Conservation (phyloP, 768 basidiomycete genomes). For the Auricularia cornea region DNA sequence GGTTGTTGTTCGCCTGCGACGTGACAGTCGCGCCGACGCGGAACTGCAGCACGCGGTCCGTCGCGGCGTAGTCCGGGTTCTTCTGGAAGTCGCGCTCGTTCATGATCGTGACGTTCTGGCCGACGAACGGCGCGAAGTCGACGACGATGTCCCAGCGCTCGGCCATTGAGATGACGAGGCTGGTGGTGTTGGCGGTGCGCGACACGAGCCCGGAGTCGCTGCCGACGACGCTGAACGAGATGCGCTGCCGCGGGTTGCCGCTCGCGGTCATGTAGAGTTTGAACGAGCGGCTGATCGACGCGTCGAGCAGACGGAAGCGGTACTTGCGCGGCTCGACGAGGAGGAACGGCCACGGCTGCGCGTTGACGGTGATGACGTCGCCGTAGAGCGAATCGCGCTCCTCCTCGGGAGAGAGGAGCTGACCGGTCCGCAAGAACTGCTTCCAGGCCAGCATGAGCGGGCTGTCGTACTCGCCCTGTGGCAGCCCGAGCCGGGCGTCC, state of each 20-base stretch:
- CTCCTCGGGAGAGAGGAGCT: background rate
- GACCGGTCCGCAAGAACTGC: background rate
- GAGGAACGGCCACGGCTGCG: slow-evolving; percentile 1
- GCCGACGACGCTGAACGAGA: background rate
- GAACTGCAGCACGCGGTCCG: background rate
- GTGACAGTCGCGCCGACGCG: background rate
- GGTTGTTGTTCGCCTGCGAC: background rate
- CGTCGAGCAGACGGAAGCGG: slow-evolving; percentile 1
- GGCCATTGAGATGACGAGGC: background rate
- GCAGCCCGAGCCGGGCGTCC: background rate
- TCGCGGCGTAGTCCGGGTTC: background rate
- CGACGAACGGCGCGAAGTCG: background rate
- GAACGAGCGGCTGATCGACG: background rate
- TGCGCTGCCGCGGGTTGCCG: background rate
- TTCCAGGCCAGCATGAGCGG: background rate
- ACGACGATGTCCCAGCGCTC: slow-evolving; percentile 1
- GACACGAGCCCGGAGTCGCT: background rate
- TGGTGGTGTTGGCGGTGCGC: background rate
- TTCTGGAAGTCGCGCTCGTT: slow-evolving; percentile 1
- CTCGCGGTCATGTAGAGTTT: background rate
- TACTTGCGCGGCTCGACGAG: background rate
- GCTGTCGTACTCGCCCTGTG: background rate
- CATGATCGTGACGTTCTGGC: background rate
- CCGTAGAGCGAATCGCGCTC: background rate
- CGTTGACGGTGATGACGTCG: background rate